Conservation (phyloP, 2,329 filamentous ascomycete species). For the Colletotrichum graminicola region DNA sequence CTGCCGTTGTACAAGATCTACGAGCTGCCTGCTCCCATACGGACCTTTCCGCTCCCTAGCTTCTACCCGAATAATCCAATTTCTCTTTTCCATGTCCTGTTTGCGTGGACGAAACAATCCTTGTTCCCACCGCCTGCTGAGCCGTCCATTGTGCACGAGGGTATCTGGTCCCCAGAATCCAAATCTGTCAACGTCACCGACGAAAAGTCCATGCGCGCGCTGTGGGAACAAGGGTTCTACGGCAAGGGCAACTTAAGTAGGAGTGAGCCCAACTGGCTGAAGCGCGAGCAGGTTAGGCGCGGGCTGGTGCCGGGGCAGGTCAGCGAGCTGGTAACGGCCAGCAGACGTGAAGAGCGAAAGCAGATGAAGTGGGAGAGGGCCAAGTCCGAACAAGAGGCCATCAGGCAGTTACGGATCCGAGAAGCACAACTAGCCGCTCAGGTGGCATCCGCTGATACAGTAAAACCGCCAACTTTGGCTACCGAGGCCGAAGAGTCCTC, state of each 20-base stretch:
- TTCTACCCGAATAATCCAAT: slow-evolving; percentile 95
- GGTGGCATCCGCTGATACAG: background rate
- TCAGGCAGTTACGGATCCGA: slow-evolving; percentile 73
- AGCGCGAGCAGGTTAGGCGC: slow-evolving; percentile 80
- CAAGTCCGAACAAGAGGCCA: slow-evolving; percentile 85
- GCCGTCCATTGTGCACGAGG: slow-evolving; percentile 74
- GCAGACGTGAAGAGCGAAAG: slow-evolving; percentile 82
- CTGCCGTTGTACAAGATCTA: slow-evolving; percentile 79
- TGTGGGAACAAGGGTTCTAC: slow-evolving; percentile 98
- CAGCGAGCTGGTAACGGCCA: slow-evolving; percentile 83
- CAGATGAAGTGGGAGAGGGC: slow-evolving; percentile 93
- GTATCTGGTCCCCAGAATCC: slow-evolving; percentile 84
- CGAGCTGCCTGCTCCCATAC: slow-evolving; percentile 81
- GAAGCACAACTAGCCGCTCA: slow-evolving; percentile 55
- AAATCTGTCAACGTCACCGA: slow-evolving; percentile 88
- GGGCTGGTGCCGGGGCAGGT: slow-evolving; percentile 76
- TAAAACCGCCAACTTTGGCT: background rate
- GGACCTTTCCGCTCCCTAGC: slow-evolving; percentile 84
- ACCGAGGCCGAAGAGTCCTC: background rate
- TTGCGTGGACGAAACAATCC: slow-evolving; percentile 81
- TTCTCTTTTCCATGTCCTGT: slow-evolving; percentile 84
- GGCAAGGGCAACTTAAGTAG: slow-evolving; percentile 94
- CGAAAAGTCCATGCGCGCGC: slow-evolving; percentile 76
- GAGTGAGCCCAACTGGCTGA: slow-evolving; percentile 94
- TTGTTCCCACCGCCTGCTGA: slow-evolving; percentile 76